Percentiles rank a stretch among this genome's conserved stretches.
Conservation (phyloP, 331 rosid species). For the Quercus phellos region DNA sequence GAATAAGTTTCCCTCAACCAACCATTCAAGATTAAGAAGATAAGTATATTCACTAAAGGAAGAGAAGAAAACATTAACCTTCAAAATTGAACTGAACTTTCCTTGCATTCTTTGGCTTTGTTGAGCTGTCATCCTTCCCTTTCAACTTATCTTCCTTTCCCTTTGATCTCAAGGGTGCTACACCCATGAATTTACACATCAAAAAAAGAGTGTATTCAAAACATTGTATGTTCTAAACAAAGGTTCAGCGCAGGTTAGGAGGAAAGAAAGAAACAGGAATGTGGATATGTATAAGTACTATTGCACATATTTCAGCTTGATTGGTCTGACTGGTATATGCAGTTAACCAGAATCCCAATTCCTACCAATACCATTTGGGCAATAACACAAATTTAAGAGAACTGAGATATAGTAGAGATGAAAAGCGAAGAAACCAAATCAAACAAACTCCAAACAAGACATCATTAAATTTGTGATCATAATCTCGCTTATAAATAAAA, state of each 20-base stretch:
- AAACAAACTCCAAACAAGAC: too few relatives aligned
- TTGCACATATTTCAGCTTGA: background rate
- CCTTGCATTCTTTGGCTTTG: slow-evolving; percentile 58
- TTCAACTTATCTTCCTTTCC: slow-evolving; percentile 69
- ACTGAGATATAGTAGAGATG: too few relatives aligned
- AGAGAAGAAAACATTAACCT: slow-evolving; percentile 39
- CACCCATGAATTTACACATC: background rate
- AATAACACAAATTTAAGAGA: too few relatives aligned
- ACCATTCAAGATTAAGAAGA: background rate
- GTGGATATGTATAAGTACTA: too few relatives aligned
- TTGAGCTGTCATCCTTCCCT: slow-evolving; percentile 73
- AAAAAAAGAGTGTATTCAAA: slow-evolving; percentile 10
- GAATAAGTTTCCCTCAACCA: background rate
- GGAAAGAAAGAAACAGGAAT: too few relatives aligned
- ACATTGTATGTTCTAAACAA: slow-evolving; percentile 9
- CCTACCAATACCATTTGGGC: too few relatives aligned
- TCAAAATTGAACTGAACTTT: slow-evolving; percentile 66
- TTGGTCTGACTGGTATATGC: background rate
- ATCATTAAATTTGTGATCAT: too few relatives aligned
- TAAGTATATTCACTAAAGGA: background rate
- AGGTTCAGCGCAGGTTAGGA: too few relatives aligned
- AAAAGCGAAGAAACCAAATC: too few relatives aligned
- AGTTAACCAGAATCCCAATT: too few relatives aligned
- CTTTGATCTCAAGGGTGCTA: slow-evolving; percentile 38
- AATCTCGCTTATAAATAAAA: too few relatives aligned